Percentiles rank a stretch among this genome's conserved stretches.
These are phyloP conservation scores for Paecilomyces niveus DNA, from an alignment of 2,329 filamentous ascomycete species.

Conservation along the genomic window DNA sequence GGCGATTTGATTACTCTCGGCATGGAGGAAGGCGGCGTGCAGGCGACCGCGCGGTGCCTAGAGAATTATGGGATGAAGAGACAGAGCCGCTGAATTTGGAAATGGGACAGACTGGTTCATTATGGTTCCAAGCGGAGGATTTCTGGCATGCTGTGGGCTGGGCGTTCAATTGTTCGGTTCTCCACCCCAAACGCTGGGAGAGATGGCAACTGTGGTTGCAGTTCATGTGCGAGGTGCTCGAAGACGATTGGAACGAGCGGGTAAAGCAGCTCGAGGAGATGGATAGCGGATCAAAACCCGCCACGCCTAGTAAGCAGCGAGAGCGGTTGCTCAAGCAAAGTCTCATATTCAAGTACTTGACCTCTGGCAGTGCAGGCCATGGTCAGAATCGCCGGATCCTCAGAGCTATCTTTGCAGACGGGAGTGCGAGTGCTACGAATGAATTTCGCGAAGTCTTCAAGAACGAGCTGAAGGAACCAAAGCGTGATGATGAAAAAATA, in stretches of 20 bases:
- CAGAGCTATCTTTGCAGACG: conserved; percentile 42
- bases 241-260: conserved; percentile 37
- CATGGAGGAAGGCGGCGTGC: conserved; percentile 20
- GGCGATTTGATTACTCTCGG: conserved; percentile 27
- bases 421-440: conserved; percentile 23
- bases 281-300: background rate
- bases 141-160: conserved; percentile 88
- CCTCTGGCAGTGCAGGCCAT: conserved; percentile 17
- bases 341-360: conserved; percentile 38
- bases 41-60: conserved; percentile 11
- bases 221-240: conserved; percentile 51
- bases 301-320: conserved; percentile 5
- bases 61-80: conserved; percentile 31
- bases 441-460: conserved; percentile 41
- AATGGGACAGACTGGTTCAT: conserved; percentile 56
- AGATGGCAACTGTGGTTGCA: conserved; percentile 76
- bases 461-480: conserved; percentile 35
- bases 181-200: conserved; percentile 67
- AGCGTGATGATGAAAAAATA: conserved; percentile 18
- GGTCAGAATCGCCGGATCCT: conserved; percentile 36
- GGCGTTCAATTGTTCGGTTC: conserved; percentile 82
- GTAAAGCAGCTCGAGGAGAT: conserved; percentile 10
- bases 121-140: conserved; percentile 72
- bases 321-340: conserved; percentile 26
- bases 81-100: conserved; percentile 50